Evolutionary conservation across 1,139 yeast species (phyloP).

Genomic region (Geotrichum fermentans): DNA sequence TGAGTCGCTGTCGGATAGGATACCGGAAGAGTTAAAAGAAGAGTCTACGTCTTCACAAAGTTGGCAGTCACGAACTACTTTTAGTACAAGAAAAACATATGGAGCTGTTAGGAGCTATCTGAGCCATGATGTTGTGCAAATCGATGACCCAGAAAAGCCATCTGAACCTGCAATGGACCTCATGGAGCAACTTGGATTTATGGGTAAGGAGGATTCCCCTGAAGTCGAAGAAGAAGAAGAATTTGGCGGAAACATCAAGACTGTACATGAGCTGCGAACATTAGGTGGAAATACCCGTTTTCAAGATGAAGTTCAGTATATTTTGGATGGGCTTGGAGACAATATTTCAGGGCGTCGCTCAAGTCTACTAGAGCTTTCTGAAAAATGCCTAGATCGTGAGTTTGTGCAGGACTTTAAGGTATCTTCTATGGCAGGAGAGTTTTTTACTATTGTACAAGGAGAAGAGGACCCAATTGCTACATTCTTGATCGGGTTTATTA

Average conservation of each 20-base stretch:
- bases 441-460: conserved; percentile 21
- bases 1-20: conserved; percentile 2
- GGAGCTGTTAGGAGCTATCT: conserved; percentile 18
- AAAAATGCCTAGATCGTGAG: conserved; percentile 28
- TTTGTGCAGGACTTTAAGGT: conserved; percentile 27
- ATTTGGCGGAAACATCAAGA: conserved; percentile 22
- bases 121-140: conserved; percentile 5
- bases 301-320: conserved; percentile 37
- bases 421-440: conserved; percentile 23
- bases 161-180: conserved; percentile 10
- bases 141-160: background rate
- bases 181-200: conserved; percentile 13
- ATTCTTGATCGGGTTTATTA: conserved; percentile 19
- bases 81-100: conserved; percentile 13
- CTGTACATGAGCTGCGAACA: conserved; percentile 37
- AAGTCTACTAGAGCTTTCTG: conserved; percentile 32
- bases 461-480: conserved; percentile 14
- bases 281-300: conserved; percentile 38
- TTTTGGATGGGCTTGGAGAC: conserved; percentile 38
- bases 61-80: conserved; percentile 10
- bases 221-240: conserved; percentile 14
- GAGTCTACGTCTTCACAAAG: background rate
- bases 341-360: conserved; percentile 21
- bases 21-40: background rate
- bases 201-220: conserved; percentile 18